These are phyloP conservation scores for Nidularia sp. DNA, from an alignment of 768 basidiomycete genomes.

Conservation along the genomic window DNA sequence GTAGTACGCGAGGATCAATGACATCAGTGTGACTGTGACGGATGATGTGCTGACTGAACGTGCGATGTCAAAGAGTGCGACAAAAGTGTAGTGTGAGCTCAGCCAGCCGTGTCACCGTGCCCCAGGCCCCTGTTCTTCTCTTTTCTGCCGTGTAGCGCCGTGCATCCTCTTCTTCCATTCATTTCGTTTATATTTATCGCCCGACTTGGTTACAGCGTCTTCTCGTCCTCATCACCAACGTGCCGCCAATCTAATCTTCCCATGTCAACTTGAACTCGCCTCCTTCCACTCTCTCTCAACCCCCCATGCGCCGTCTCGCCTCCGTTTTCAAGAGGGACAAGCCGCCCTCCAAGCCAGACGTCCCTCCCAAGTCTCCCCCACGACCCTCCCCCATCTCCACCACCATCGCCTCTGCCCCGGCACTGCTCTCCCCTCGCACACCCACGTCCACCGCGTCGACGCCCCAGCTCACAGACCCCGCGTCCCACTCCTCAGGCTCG, in stretches of 20 bases:
- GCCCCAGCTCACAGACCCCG: conserved; percentile 33
- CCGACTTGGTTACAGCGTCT: too few relatives aligned
- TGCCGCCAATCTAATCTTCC: conserved; percentile 2
- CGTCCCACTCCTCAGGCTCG: conserved; percentile 49
- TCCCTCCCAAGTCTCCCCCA: conserved; percentile 7
- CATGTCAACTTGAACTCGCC: conserved; percentile 6
- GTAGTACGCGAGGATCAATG: too few relatives aligned
- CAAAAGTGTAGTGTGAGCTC: too few relatives aligned
- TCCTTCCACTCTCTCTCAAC: conserved; percentile 3
- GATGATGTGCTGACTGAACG: too few relatives aligned
- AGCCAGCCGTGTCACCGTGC: too few relatives aligned
- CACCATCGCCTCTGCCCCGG: conserved; percentile 5
- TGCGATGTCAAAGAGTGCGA: too few relatives aligned
- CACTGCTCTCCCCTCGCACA: conserved; percentile 9
- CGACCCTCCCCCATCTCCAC: conserved; percentile 5
- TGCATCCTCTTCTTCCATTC: too few relatives aligned
- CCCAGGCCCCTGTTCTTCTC: too few relatives aligned
- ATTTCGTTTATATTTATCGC: too few relatives aligned
- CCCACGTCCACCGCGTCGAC: conserved; percentile 18
- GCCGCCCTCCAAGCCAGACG: conserved; percentile 16
- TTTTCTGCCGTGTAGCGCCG: too few relatives aligned
- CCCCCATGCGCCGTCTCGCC: conserved; percentile 59
- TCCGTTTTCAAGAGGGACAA: conserved; percentile 53
- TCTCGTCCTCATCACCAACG: too few relatives aligned
- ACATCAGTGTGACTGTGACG: too few relatives aligned